Percentiles rank a stretch among this genome's conserved stretches.
Evolutionary conservation across 306 rosid species (phyloP).

Genomic region (Sesbania bispinosa): DNA sequence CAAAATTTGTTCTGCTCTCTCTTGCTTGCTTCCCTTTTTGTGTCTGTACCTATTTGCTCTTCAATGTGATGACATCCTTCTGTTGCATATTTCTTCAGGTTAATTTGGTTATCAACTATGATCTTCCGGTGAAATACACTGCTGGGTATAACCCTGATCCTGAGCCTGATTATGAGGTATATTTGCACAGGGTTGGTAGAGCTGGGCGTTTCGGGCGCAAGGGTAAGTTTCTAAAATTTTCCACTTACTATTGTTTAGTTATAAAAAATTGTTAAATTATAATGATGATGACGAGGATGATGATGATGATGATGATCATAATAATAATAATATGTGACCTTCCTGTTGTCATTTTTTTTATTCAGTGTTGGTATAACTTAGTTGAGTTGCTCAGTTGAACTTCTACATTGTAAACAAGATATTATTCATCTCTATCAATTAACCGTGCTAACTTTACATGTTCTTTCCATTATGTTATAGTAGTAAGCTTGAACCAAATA

Average conservation of each 20-base stretch:
- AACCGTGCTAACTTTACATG: too few relatives aligned
- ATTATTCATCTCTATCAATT: background rate
- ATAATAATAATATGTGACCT: background rate
- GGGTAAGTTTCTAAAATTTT: slow-evolving; percentile 46
- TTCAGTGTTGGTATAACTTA: background rate
- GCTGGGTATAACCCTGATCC: slow-evolving; percentile 10
- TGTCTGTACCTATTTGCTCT: background rate
- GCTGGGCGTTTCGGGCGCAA: slow-evolving; percentile 94
- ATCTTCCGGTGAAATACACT: slow-evolving; percentile 61
- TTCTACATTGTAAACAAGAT: background rate
- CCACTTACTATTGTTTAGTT: background rate
- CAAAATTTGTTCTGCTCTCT: background rate
- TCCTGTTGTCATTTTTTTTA: background rate
- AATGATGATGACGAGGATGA: too few relatives aligned
- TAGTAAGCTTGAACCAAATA: too few relatives aligned
- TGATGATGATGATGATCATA: too few relatives aligned
- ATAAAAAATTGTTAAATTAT: background rate
- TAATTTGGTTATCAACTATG: slow-evolving; percentile 82
- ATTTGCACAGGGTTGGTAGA: slow-evolving; percentile 83
- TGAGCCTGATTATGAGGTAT: slow-evolving; percentile 83
- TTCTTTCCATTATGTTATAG: background rate
- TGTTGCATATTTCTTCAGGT: slow-evolving; percentile 31
- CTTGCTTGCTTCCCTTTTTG: background rate
- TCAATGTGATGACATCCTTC: slow-evolving; percentile 14
- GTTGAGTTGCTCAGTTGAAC: background rate